Evolutionary conservation across 305 asterid species (phyloP), one percentile per base, ranked within the genome.

Genomic region (Stenogyne calaminthoides): DNA sequence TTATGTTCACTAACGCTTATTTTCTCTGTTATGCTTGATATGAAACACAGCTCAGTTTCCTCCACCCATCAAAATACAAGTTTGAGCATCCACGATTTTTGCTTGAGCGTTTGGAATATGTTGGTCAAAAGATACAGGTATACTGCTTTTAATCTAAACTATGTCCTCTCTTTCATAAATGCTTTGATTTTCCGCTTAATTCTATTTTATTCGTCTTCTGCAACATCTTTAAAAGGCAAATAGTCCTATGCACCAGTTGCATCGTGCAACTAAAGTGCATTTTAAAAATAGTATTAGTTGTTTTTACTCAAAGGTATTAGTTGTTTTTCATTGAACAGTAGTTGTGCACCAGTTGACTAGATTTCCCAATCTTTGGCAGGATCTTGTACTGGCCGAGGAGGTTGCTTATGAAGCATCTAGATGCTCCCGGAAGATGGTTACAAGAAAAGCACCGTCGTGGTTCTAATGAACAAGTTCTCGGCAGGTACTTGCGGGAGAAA

Each of bases 101-200:
- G 87, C 92, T 80, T 11, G 99, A 95, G 84, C 89, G 99, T 47
- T 84, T 95, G 54, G 99, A 95, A 77, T 95, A 95, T 70, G 87
- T 95, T 4, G 98, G 98, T 16, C 99, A 95, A 80, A 95, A 95
- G 88, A 95, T 95, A 73, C 98, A 95, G 97, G 97, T 95, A n/a
- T n/a, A 20, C 27, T 37, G 60, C 59, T 20, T 49, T 32, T 9
- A 4, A 40, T 3, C 64, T 15, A 7, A 52, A 34, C 9, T 29
- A 44, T 37, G 57, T 18, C 55, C 52, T 61, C 40, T 51, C 74
- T 54, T 64, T 9, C 20, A 51, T 46, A 55, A 58, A 32, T 52
- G 25, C 46, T 46, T 18, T 9, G 29, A 9, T 19, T 59, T 22
- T 19, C 19, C 5, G 32, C 61, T 67, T 54, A 8, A 62, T 27